Base-by-base conservation (phyloP, 441 rosid genomes). In the Euphorbia corollata region DNA sequence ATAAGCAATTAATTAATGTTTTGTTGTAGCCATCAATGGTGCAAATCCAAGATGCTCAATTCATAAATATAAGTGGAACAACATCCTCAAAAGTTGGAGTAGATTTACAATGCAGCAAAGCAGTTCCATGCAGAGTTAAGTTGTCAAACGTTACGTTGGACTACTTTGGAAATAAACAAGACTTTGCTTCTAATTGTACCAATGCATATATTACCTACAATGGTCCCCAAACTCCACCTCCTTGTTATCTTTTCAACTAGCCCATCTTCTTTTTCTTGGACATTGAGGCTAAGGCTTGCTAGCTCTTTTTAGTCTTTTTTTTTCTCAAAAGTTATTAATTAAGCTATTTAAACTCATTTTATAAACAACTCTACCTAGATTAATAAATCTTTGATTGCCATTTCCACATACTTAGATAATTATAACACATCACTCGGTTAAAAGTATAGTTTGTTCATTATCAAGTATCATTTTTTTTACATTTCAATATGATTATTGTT, bases 21-120 rank as follows among this genome's bases (percentile, higher is more conserved):
- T 45, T 13, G 9, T 45, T 5, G 15, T 48, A 82, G 79, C 84
- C 86, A n/a, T 87, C 92, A 9, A 65, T 51, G 13, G 88, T 87
- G 45, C 73, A 76, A 79, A 78, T 87, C 57, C 81, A 79, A 23
- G 76, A 87, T 13, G 75, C 82, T 36, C 73, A 56, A 23, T 87
- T 51, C 75, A 51, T 56, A 41, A 83, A 87, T 86, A 58, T 85
- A 6, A 69, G 71, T 64, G 92, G 90, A 51, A 85, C 90, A 2
- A 57, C 90, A 38, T 2, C n/a, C 1, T 75, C 88, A 5, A 62
- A 74, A 45, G 78, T 76, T 2, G 88, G 83, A 0, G 84, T 85
- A 0, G 58, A 65, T 32, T 45, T 85, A 7, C 27, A 56, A 8
- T 85, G 92, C 78, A 87, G 90, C 80, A 32, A 70, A 55, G 24